These are phyloP conservation scores for Cladorrhinum sp. DNA, from an alignment of 2,329 filamentous ascomycete genomes.

Conservation along the genomic window DNA sequence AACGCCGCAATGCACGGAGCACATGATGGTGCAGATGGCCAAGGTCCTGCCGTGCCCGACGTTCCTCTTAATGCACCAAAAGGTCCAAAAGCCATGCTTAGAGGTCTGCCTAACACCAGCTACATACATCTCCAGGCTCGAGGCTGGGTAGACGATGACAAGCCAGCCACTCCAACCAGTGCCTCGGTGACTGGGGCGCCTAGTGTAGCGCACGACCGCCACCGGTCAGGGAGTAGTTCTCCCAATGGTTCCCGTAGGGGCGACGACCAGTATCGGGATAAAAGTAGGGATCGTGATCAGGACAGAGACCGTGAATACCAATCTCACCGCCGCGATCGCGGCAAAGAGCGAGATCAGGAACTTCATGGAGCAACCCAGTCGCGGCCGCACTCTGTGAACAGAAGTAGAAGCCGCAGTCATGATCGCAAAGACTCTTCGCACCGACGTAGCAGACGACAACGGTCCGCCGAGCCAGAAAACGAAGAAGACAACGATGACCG, in stretches of 20 bases:
- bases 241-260: conserved; percentile 24
- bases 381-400: conserved; percentile 3
- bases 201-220: conserved; percentile 34
- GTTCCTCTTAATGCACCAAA: conserved; percentile 74
- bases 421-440: conserved; percentile 45
- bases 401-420: conserved; percentile 34
- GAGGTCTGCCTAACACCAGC: conserved; percentile 80
- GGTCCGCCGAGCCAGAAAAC: conserved; percentile 48
- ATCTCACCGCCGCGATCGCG: conserved; percentile 16
- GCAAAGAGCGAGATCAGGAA: conserved; percentile 21
- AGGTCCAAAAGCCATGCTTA: conserved; percentile 91
- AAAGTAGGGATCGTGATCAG: conserved; percentile 18
- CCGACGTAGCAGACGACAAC: conserved; percentile 52
- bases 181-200: conserved; percentile 32
- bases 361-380: conserved; percentile 2
- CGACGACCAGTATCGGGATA: conserved; percentile 25
- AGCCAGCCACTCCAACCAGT: conserved; percentile 31
- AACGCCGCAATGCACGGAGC: conserved; percentile 7
- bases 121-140: conserved; percentile 61
- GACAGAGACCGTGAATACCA: conserved; percentile 24
- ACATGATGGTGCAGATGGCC: conserved; percentile 11
- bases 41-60: conserved; percentile 31
- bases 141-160: conserved; percentile 42
- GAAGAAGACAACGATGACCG: conserved; percentile 49
- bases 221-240: conserved; percentile 49